A percentile compares a stretch with the other conserved stretches of the same genome.
These are phyloP conservation scores for Ascomycota sp. DNA, from an alignment of 2,329 filamentous ascomycete species.

Conservation along the genomic window DNA sequence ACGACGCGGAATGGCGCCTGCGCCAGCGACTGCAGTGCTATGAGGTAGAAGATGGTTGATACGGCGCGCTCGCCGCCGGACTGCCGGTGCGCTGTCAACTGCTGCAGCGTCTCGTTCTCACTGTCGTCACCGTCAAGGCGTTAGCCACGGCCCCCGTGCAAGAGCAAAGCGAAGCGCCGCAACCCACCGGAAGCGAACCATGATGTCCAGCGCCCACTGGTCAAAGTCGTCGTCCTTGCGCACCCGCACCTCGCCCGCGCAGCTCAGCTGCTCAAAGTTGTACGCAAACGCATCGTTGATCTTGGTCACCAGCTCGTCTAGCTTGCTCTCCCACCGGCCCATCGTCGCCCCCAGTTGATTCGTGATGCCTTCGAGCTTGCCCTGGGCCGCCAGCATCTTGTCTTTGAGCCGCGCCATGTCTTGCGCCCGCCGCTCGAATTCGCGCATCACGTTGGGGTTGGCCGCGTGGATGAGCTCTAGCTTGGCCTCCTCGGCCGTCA, in stretches of 20 bases:
- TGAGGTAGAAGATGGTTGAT: conserved; percentile 95
- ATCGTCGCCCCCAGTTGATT: conserved; percentile 44
- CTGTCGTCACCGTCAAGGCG: conserved; percentile 14
- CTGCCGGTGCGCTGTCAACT: conserved; percentile 80
- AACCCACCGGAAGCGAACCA: conserved; percentile 75
- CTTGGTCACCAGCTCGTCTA: conserved; percentile 56
- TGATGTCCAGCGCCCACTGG: conserved; percentile 81
- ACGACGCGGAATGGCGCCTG: conserved; percentile 93
- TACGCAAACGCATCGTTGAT: conserved; percentile 85
- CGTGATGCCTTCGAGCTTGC: conserved; percentile 32
- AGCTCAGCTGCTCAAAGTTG: conserved; percentile 87
- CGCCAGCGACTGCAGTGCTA: conserved; percentile 87
- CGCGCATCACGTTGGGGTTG: conserved; percentile 52
- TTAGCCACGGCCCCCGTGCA: neutral
- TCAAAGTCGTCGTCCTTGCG: conserved; percentile 89
- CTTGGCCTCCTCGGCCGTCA: conserved; percentile 52
- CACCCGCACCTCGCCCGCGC: conserved; percentile 74
- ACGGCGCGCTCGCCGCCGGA: conserved; percentile 92
- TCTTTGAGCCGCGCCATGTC: conserved; percentile 47
- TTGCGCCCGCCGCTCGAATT: conserved; percentile 53
- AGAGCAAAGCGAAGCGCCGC: neutral
- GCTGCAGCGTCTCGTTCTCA: conserved; percentile 62
- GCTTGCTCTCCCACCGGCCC: conserved; percentile 58
- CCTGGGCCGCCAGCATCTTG: conserved; percentile 32
- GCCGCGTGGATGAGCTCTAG: conserved; percentile 65